phyloP scores from a whole-genome alignment of 1,139 yeast genomes.

The Candida sojae region DNA sequence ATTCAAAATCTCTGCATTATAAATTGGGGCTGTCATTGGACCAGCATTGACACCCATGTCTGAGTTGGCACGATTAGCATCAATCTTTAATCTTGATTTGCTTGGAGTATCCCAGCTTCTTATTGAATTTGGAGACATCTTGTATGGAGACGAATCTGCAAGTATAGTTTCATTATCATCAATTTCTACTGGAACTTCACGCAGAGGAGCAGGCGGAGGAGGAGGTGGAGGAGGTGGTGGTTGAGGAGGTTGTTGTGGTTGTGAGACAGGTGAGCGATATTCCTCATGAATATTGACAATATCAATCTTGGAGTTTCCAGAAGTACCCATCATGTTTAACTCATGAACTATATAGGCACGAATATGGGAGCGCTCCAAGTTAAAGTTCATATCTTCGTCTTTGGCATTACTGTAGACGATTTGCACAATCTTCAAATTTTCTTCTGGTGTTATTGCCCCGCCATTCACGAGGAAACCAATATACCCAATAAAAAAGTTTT shows the following conservation, averaged over 20 bases:
- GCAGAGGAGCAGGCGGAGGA: not conserved
- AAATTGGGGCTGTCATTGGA: constrained; percentile 40
- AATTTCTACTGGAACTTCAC: constrained; percentile 9
- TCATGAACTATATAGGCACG: constrained; percentile 33
- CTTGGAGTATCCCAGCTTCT: constrained; percentile 16
- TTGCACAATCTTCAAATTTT: constrained; percentile 33
- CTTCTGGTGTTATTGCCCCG: constrained; percentile 19
- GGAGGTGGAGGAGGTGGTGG: no score
- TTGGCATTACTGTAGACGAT: constrained; percentile 23
- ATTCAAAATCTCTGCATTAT: constrained; percentile 21
- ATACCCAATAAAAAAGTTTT: constrained; percentile 43
- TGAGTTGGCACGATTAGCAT: constrained; percentile 12
- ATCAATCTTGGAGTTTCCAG: constrained; percentile 20
- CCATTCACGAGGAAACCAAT: constrained; percentile 40
- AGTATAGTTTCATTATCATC: constrained; percentile 45
- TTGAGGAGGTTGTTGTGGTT: no score
- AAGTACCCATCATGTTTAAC: constrained; percentile 17
- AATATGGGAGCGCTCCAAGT: constrained; percentile 18
- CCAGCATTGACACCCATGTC: constrained; percentile 19
- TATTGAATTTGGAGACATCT: constrained; percentile 16
- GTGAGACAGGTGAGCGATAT: not conserved
- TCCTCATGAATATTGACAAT: constrained; percentile 12
- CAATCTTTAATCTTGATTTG: constrained; percentile 12
- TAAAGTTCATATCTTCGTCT: constrained; percentile 11
- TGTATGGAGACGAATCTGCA: constrained; percentile 43